These are phyloP conservation scores for Xylaria hypoxylon DNA, from an alignment of 2,329 filamentous ascomycete species.

Conservation along the genomic window DNA sequence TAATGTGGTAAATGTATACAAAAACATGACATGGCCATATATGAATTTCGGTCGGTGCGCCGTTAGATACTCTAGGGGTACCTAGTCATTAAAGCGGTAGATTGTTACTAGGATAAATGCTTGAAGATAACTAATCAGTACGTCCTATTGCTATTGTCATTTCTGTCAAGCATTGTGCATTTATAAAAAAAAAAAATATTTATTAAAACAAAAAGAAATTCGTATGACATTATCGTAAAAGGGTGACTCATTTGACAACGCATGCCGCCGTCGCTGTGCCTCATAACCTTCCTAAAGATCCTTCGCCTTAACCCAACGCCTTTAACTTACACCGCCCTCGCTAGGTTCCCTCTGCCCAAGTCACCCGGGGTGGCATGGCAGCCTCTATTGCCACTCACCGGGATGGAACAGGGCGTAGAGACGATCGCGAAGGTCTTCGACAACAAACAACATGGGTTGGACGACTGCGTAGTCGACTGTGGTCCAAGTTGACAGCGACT, in stretches of 20 bases:
- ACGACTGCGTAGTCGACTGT: not conserved
- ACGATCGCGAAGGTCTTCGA: constrained; percentile 1
- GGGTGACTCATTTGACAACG: not conserved
- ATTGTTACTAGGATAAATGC: no score
- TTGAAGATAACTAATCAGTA: no score
- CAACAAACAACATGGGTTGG: not conserved
- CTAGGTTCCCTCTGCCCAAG: not conserved
- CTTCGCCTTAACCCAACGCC: not conserved
- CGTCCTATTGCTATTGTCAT: no score
- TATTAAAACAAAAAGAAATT: no score
- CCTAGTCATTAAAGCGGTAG: no score
- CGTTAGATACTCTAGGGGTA: no score
- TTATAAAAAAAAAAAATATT: no score
- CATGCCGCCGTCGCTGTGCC: not conserved
- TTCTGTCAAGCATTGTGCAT: no score
- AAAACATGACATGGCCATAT: no score
- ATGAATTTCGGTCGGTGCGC: no score
- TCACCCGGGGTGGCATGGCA: not conserved
- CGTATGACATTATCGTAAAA: not conserved
- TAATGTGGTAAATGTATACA: no score
- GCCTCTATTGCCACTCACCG: not conserved
- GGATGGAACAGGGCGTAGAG: not conserved
- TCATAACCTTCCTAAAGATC: not conserved
- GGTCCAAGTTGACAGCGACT: not conserved
- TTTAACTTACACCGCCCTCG: not conserved